phyloP scores from a whole-genome alignment of 129 eudicot genomes.

The Chrysanthemum lavandulifolium region DNA sequence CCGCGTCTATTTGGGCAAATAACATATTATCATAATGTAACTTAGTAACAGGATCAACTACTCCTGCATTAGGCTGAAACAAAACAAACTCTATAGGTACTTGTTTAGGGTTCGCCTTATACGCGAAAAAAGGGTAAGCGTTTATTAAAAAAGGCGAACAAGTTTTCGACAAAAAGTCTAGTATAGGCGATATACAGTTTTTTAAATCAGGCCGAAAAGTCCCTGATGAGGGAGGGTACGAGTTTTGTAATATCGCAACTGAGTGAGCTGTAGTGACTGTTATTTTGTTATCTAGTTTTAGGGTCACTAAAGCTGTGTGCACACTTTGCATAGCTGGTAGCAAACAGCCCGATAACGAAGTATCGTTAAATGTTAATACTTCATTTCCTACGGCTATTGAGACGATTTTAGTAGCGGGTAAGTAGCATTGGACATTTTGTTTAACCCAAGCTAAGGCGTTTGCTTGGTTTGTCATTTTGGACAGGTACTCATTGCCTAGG shows the following conservation, averaged over 20 bases:
- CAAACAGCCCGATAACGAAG: conserved; percentile 54
- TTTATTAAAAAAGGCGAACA: conserved; percentile 79
- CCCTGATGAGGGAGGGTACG: conserved; percentile 90
- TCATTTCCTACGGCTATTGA: conserved; percentile 85
- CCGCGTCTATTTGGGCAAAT: conserved; percentile 85
- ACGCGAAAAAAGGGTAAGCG: conserved; percentile 89
- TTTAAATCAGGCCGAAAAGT: conserved; percentile 60
- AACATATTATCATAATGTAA: conserved; percentile 84
- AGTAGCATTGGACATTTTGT: conserved; percentile 51
- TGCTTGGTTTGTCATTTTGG: conserved; percentile 62
- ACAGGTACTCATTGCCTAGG: conserved; percentile 61
- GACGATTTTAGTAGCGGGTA: conserved; percentile 77
- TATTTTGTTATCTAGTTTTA: conserved; percentile 56
- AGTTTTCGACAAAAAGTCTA: conserved; percentile 63
- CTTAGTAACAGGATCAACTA: conserved; percentile 47
- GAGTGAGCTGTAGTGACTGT: conserved; percentile 81
- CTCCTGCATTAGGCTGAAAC: conserved; percentile 56
- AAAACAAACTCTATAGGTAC: conserved; percentile 68
- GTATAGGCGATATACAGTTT: conserved; percentile 43
- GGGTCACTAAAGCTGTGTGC: conserved; percentile 52
- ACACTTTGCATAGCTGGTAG: conserved; percentile 89
- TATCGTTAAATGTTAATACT: conserved; percentile 70
- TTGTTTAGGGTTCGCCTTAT: conserved; percentile 63
- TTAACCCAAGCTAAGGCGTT: conserved; percentile 77
- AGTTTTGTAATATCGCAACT: conserved; percentile 51